Evolutionary conservation across 179 eudicot species (phyloP), one percentile per base, ranked within the genome.

Genomic region (Drosera spatulata): DNA sequence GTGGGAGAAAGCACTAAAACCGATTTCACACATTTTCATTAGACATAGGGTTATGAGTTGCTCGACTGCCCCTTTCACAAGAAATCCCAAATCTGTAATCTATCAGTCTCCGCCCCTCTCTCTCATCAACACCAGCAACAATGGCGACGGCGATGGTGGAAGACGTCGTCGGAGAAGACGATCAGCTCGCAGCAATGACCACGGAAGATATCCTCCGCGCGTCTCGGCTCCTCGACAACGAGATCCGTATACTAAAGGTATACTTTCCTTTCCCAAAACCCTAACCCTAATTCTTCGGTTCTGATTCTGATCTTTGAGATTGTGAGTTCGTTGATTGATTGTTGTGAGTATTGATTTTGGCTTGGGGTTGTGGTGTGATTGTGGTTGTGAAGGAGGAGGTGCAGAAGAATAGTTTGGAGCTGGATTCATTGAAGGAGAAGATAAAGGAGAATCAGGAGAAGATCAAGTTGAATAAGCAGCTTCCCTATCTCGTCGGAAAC

Each of bases 381-480:
- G 46, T 39, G 47, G 46, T 56, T 50, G 22, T 47, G 13, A 6
- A 89, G 96, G 99, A 93, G 63, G 97, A 93, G 70, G 73, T 75
- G 63, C 97, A 86, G 70, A 78, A 95, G 12, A 79, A 87, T 47
- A 82, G 76, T 63, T 67, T 93, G 13, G 99, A 93, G 61, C 53
- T 82, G 61, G 99, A 93, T 49, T 81, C 94, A 10, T 75, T 82
- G 39, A 82, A 83, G 74, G 97, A 86, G 60, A 89, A 93, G 84
- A 93, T 85, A 43, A 93, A 89, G 71, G 97, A 89, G 84, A 89
- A 93, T 80, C 95, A 93, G 55, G 99, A 93, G 71, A 93, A 93
- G 73, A 93, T 93, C 61, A 93, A 93, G 65, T 85, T 93, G 60
- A 93, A 93, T 65, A 89, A 89, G 77, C 99, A 93, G 59, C 95